phyloP scores from a whole-genome alignment of 2,329 filamentous ascomycete genomes.

The Fusarium tupiense region DNA sequence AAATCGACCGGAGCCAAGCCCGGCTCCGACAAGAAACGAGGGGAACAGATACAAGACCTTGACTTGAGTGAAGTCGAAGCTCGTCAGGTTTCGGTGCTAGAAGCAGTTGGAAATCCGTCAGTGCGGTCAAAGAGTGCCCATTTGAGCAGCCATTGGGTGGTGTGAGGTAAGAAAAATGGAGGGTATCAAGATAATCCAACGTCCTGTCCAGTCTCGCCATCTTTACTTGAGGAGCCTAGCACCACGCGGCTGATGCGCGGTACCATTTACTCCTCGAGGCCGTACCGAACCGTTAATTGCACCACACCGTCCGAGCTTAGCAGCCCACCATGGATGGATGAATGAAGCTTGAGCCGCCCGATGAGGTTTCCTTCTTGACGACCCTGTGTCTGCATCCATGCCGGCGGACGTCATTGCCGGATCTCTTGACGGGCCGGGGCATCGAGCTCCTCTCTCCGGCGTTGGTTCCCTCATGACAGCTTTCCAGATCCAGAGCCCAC shows the following conservation, averaged over 20 bases:
- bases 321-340: not conserved
- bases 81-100: conserved; percentile 31
- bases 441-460: conserved; percentile 28
- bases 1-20: conserved; percentile 45
- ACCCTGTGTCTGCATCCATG: conserved; percentile 23
- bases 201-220: conserved; percentile 25
- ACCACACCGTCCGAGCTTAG: conserved; percentile 32
- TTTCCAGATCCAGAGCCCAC: conserved; percentile 37
- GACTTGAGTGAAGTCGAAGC: conserved; percentile 31
- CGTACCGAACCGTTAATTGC: conserved; percentile 17
- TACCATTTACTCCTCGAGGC: conserved; percentile 13
- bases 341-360: conserved; percentile 7
- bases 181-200: conserved; percentile 35
- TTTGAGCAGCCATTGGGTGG: conserved; percentile 26
- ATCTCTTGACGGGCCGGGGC: conserved; percentile 34
- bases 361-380: conserved; percentile 13
- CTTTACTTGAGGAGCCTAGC: conserved; percentile 31
- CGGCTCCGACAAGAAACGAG: conserved; percentile 44
- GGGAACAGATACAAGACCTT: conserved; percentile 40
- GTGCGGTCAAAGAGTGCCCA: conserved; percentile 21
- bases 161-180: conserved; percentile 37
- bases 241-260: conserved; percentile 30
- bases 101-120: conserved; percentile 36
- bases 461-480: conserved; percentile 37
- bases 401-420: conserved; percentile 31